Evolutionary conservation across 495 filamentous ascomycete genomes (phyloP), one percentile per base, ranked within the genome.

Genomic region (Podospora fimiseda): DNA sequence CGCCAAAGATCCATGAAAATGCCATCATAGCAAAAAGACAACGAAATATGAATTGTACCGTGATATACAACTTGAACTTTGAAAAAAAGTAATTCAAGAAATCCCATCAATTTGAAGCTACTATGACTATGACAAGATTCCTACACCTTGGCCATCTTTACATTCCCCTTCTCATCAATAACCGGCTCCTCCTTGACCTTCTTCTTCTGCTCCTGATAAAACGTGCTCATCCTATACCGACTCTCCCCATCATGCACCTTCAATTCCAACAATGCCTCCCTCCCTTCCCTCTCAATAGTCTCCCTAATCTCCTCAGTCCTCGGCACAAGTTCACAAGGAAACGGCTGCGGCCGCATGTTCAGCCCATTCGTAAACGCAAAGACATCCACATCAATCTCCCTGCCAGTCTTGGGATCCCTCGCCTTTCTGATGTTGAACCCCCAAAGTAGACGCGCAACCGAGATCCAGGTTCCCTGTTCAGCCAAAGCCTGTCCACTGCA

Each of bases 401-500:
- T 70, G 0, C 80, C 80, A 16, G 62, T 61, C 33, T 65, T 52
- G 2, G 65, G 55, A 51, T 76, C 77, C 24, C 63, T 58, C 30
- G 73, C 75, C 52, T 78, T 79, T 53, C 72, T 66, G 40, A 80
- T 71, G 38, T 70, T 66, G 48, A 80, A 81, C 0, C 60, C 80
- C 81, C 81, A 83, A 1, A 83, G 58, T 19, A 80, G 50, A 9
- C 76, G 70, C 14, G 77, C 71, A 18, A 84, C 73, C 0, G 75
- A 75, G 23, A 82, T 70, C 70, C 77, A 82, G 2, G 79, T 70
- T 4, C 74, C 76, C 19, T 80, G 76, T 49, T 85, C 80, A 0
- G 82, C 82, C 0, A 83, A 62, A 2, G 77, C 75, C 44, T 80
- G 78, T 0, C 81, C 81, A 13, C 74, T 73, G 56, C 82, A 84